Evolutionary conservation across 768 basidiomycete genomes (phyloP), one percentile per base, ranked within the genome.

Genomic region (Xerocomellus amylosporus): DNA sequence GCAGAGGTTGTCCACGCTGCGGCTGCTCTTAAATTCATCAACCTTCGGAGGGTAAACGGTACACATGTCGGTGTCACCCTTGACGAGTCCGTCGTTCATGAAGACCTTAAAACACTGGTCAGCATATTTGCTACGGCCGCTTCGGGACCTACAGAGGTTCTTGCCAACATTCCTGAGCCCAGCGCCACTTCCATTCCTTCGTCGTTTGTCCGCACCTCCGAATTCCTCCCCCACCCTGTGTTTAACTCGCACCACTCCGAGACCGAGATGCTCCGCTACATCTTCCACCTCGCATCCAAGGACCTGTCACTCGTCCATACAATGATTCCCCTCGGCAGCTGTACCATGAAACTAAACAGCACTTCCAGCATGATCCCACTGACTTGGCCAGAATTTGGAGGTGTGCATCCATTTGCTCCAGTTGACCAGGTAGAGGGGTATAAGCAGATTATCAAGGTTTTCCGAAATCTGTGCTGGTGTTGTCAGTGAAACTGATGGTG

Each of bases 241-340:
- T 99, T 96, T 77, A 98, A 98, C 77, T 85, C 87, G 51, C 89
- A 98, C 65, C 96, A 98, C 69, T 96, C 94, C 5, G 97, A 99
- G 77, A 99, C 97, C 0, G 94, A 98, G 74, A 94, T 99, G 90
- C 77, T 99, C 33, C 93, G 97, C 36, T 97, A 98, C 73, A 91
- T 98, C 65, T 84, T 92, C 74, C 88, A 93, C 62, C 82, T 99
- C 46, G 90, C 94, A 56, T 86, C 86, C 36, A 98, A 98, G 75
- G 97, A 99, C 68, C 82, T 98, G 53, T 88, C 92, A 28, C 86
- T 99, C 31, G 88, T 91, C 9, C 97, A 99, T 69, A 84, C 92
- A 42, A 98, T 98, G 93, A 98, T 97, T 62, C 87, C 92, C 13
- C 82, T 95, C 4, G 94, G 94, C 53, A 94, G 92, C 69, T 95